Base-by-base conservation (phyloP, 306 rosid species). In the Bauhinia variegata region DNA sequence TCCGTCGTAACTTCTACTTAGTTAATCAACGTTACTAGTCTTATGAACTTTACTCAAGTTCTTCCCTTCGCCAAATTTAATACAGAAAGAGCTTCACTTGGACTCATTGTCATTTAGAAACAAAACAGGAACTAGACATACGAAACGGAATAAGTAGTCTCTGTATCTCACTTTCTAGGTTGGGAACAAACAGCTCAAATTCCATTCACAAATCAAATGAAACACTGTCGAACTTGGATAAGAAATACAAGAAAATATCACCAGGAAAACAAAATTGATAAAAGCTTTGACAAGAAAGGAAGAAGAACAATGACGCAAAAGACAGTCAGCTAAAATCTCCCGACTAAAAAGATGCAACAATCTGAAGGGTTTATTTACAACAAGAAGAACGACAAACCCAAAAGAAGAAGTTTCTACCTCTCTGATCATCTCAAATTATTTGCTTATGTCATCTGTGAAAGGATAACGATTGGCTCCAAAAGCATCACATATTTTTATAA, bases 391-490 rank as follows among this genome's bases (percentile, higher is more conserved):
- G 48, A 34, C 30, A 63, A 70, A 33, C 17, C 11, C 38, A 44
- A 6, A 65, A 43, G 56, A 53, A 54, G 39, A 55, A 60, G 31
- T 41, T 31, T 2, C 16, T 84, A 87, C 96, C 96, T 89, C 95
- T 56, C 72, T 71, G 53, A 88, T 77, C 63, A 82, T 80, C 79
- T 85, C 89, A 76, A 74, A 67, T 74, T 89, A 89, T 77, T 84
- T 89, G 34, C 75, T 63, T 58, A 80, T 34, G 59, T 85, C 95
- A 65, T 92, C 92, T 8, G 88, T 63, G 79, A 92, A 85, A 61
- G 95, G 91, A 76, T 92, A 92, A 55, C 88, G 89, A 70, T 85
- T 92, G 68, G 96, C 95, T 56, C 92, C 92, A 79, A 87, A 89
- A 75, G 91, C 95, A 53, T 84, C 95, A 58, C 92, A 84, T 75